phyloP scores from a whole-genome alignment of 2,329 filamentous ascomycete genomes.

The Helotiales sp. region DNA sequence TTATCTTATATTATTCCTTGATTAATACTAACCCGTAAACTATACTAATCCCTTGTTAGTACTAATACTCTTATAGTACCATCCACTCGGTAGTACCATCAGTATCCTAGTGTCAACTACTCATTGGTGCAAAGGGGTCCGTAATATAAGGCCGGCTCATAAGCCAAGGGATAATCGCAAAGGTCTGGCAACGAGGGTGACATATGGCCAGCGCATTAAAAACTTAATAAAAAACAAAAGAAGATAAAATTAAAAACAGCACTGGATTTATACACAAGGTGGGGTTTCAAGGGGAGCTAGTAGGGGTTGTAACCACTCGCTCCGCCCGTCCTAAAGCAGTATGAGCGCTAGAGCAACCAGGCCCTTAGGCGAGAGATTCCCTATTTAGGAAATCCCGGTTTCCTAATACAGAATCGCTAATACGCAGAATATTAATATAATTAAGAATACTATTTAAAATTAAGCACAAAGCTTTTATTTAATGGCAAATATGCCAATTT shows the following conservation, averaged over 20 bases:
- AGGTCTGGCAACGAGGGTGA: not conserved
- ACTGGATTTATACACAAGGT: not conserved
- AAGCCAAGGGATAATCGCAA: not conserved
- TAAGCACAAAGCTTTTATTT: too few relatives aligned
- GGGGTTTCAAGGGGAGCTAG: not conserved
- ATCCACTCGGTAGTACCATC: too few relatives aligned
- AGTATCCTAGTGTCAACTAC: too few relatives aligned
- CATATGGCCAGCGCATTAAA: not conserved
- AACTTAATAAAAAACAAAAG: not conserved
- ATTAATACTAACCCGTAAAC: too few relatives aligned
- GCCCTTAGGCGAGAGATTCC: not conserved
- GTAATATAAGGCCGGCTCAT: not conserved
- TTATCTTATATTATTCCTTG: too few relatives aligned
- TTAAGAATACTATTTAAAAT: too few relatives aligned
- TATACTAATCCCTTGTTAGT: too few relatives aligned
- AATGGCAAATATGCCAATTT: too few relatives aligned
- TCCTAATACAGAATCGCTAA: not conserved
- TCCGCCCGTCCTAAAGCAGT: not conserved
- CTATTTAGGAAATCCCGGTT: not conserved
- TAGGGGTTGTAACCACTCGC: not conserved
- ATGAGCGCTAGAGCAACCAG: constrained; percentile 1
- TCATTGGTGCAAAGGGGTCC: too few relatives aligned
- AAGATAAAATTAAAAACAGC: not conserved
- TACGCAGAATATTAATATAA: not conserved
- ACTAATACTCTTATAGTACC: too few relatives aligned